phyloP scores from a whole-genome alignment of 352 stramenopile species.

The Phytophthora niederhauseri region DNA sequence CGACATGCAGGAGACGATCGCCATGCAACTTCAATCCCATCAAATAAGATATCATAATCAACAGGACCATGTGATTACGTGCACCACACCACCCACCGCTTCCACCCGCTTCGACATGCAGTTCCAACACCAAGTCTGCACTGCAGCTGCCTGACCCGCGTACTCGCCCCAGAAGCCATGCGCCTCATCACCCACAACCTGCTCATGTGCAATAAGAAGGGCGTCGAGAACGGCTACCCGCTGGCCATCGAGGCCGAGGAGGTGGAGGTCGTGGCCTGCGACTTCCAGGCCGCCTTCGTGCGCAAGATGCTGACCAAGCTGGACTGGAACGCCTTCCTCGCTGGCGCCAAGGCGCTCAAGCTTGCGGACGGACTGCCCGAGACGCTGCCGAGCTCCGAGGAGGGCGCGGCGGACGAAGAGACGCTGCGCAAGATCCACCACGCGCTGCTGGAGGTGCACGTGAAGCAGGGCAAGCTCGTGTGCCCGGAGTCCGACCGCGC shows the following conservation, averaged over 20 bases:
- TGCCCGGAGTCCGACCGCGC: constrained; percentile 96
- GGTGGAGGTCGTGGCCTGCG: constrained; percentile 81
- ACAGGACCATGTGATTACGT: background rate
- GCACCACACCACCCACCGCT: constrained; percentile 1
- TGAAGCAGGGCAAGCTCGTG: constrained; percentile 96
- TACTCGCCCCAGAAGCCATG: constrained; percentile 47
- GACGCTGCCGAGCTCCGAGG: constrained; percentile 44
- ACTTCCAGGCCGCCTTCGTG: constrained; percentile 87
- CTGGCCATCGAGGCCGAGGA: constrained; percentile 85
- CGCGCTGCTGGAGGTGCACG: constrained; percentile 94
- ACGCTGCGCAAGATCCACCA: constrained; percentile 89
- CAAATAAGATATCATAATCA: background rate
- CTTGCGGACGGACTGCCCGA: constrained; percentile 76
- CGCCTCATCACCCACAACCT: constrained; percentile 96
- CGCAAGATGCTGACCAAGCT: constrained; percentile 92
- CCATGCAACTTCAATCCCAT: constrained; percentile 16
- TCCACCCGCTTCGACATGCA: constrained; percentile 5
- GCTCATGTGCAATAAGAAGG: constrained; percentile 95
- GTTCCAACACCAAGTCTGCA: background rate
- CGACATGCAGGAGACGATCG: background rate
- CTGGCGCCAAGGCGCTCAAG: constrained; percentile 74
- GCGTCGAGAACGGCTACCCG: constrained; percentile 93
- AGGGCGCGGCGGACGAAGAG: constrained; percentile 60
- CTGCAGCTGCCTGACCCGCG: background rate
- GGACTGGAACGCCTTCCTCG: constrained; percentile 89